These are phyloP conservation scores for Pleodorina starrii DNA, from an alignment of 139 green algal species.

Conservation along the genomic window DNA sequence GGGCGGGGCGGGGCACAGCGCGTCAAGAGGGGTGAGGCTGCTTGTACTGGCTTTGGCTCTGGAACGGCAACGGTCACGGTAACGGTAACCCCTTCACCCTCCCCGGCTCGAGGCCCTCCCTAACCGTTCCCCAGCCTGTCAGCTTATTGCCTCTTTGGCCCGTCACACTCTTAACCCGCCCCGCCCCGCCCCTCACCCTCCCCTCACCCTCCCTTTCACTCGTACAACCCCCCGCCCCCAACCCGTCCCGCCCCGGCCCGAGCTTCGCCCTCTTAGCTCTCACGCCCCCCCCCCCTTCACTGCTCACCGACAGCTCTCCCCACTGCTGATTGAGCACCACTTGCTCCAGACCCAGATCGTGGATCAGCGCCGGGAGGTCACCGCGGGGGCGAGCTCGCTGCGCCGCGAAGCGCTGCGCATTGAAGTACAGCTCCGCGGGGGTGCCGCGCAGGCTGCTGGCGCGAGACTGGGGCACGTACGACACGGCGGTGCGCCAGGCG, in stretches of 20 bases:
- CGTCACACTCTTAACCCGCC: too few species aligned
- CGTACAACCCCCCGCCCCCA: not conserved
- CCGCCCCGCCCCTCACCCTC: not conserved
- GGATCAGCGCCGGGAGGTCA: slow-evolving; percentile 80
- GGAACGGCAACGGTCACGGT: not conserved
- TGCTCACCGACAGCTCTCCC: slow-evolving; percentile 85
- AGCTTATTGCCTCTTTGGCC: not conserved
- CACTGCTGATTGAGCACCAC: slow-evolving; percentile 81
- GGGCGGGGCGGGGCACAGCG: not conserved
- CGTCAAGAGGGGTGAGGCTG: not conserved
- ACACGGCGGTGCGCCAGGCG: slow-evolving; percentile 64
- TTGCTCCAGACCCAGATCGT: slow-evolving; percentile 82
- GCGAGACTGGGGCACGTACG: slow-evolving; percentile 82
- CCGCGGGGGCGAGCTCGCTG: slow-evolving; percentile 65
- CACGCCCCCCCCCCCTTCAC: not conserved
- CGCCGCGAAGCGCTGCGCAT: slow-evolving; percentile 68
- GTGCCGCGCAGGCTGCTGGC: slow-evolving; percentile 76
- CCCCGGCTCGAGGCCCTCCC: too few species aligned
- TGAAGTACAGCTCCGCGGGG: slow-evolving; percentile 83
- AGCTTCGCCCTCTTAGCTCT: too few species aligned
- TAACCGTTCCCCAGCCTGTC: too few species aligned
- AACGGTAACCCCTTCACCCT: not conserved
- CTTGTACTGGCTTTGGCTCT: not conserved
- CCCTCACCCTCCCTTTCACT: not conserved
- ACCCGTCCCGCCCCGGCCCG: not conserved